Conservation (phyloP, 2,329 filamentous ascomycete species). For the Trichoderma lentiforme region DNA sequence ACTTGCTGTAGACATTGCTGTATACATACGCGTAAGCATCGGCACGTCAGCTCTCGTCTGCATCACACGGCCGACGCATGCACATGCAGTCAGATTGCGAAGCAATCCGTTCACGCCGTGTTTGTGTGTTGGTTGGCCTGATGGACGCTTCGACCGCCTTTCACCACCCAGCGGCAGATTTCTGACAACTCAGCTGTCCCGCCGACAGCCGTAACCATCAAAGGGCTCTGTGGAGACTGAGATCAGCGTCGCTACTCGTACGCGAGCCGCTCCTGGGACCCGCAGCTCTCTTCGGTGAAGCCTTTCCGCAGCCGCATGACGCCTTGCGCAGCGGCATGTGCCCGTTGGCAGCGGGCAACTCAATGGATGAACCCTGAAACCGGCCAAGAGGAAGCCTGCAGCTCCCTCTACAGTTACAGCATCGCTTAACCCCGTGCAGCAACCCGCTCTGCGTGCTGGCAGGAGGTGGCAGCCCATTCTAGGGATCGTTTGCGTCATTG, state of each 20-base stretch:
- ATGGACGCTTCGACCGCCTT: background rate
- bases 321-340: conserved; percentile 3
- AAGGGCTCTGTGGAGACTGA: background rate
- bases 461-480: background rate
- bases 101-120: background rate
- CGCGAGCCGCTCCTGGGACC: background rate
- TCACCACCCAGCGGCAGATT: background rate
- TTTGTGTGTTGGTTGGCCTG: background rate
- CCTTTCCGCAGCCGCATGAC: background rate
- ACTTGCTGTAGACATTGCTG: background rate
- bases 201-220: background rate
- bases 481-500: background rate
- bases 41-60: conserved; percentile 12
- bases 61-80: conserved; percentile 10
- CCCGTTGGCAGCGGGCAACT: background rate
- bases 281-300: background rate
- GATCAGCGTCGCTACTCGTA: background rate
- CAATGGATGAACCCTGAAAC: background rate
- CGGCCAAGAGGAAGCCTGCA: conserved; percentile 10
- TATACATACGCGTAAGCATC: background rate
- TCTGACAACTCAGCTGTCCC: background rate
- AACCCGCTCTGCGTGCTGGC: background rate
- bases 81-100: conserved; percentile 11
- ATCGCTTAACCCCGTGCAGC: background rate
- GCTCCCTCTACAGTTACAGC: background rate